phyloP scores from a whole-genome alignment of 805 yeast species.

The Candida pini region DNA sequence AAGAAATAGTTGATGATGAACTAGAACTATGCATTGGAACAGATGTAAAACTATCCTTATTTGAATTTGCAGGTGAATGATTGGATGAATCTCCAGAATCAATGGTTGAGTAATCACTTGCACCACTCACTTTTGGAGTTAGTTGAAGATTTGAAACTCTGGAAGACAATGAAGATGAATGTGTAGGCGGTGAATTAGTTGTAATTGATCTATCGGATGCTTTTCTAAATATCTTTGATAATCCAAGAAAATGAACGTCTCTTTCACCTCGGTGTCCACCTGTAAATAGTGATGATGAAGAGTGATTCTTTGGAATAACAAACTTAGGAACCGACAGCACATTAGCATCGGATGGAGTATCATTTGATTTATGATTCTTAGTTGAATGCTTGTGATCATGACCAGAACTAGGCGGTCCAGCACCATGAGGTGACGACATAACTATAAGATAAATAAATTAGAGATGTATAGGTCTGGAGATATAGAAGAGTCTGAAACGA shows the following conservation, averaged over 20 bases:
- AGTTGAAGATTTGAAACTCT: conserved; percentile 8
- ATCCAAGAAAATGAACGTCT: conserved; percentile 6
- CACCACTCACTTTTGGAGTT: conserved; percentile 12
- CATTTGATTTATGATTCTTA: too few relatives aligned
- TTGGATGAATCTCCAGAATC: conserved; percentile 13
- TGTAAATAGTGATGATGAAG: conserved; percentile 14
- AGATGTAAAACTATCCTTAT: background rate
- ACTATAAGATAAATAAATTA: too few relatives aligned
- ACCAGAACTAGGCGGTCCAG: too few relatives aligned
- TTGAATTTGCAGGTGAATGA: background rate
- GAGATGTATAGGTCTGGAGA: too few relatives aligned
- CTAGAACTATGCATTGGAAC: background rate
- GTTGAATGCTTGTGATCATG: too few relatives aligned
- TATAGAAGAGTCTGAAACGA: too few relatives aligned
- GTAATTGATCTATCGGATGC: conserved; percentile 7
- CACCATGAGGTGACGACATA: too few relatives aligned
- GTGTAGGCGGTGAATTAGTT: conserved; percentile 4
- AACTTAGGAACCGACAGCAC: too few relatives aligned
- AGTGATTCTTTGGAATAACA: conserved; percentile 5
- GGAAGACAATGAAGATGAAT: conserved; percentile 7
- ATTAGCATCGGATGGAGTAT: too few relatives aligned
- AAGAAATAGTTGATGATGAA: background rate
- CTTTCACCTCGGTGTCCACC: too few relatives aligned
- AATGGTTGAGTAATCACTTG: conserved; percentile 11
- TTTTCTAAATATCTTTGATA: conserved; percentile 12